These are phyloP conservation scores for Komagataella pastoris DNA, from an alignment of 805 yeast genomes.

Conservation along the genomic window DNA sequence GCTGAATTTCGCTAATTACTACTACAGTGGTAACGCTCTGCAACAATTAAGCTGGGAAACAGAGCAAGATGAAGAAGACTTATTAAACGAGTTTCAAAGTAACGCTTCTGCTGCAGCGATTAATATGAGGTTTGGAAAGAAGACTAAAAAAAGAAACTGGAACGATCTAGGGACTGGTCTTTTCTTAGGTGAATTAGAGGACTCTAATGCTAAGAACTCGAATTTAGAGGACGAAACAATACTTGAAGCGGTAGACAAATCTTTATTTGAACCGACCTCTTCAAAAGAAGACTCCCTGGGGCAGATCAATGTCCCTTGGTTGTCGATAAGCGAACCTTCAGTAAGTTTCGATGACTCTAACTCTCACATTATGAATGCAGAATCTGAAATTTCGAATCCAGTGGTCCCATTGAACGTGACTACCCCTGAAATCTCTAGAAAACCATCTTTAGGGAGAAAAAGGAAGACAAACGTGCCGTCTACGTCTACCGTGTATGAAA, in stretches of 20 bases:
- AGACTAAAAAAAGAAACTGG: conserved; percentile 16
- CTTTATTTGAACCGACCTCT: conserved; percentile 1
- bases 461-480: neutral
- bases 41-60: conserved; percentile 13
- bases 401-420: neutral
- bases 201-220: conserved; percentile 1
- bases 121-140: conserved; percentile 12
- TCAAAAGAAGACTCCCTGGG: neutral
- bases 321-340: neutral
- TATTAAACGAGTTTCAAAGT: conserved; percentile 10
- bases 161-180: conserved; percentile 14
- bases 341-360: neutral
- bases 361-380: neutral
- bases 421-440: neutral
- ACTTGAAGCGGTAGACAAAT: conserved; percentile 6
- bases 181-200: conserved; percentile 4
- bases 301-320: neutral
- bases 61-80: conserved; percentile 14
- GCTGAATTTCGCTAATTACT: conserved; percentile 6
- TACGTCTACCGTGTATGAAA: neutral
- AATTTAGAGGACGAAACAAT: conserved; percentile 13
- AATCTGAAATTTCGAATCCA: neutral
- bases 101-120: conserved; percentile 15
- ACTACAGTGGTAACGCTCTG: conserved; percentile 10
- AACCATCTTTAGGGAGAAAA: neutral